Conservation (phyloP, 768 basidiomycete species). For the Mrakia blollopis region DNA sequence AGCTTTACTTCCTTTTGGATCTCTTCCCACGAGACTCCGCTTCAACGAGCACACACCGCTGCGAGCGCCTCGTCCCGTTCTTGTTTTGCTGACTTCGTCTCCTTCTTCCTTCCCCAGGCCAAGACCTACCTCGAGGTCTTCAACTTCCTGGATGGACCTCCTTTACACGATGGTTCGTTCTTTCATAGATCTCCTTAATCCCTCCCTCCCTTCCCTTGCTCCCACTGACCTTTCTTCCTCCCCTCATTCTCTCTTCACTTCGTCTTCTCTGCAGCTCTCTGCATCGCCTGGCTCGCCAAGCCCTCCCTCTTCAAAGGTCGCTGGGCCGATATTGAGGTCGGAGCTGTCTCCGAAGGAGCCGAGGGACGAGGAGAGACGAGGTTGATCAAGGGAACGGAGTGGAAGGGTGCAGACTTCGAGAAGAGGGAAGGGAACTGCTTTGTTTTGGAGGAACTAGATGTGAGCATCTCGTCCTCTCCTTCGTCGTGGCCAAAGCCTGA, state of each 20-base stretch:
- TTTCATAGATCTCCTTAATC: too few species aligned
- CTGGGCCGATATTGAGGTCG: conserved; percentile 25
- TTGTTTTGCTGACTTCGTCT: conserved; percentile 57
- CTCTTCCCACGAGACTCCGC: neutral
- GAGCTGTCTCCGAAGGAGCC: neutral
- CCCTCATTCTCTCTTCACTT: too few species aligned
- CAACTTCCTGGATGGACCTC: conserved; percentile 78
- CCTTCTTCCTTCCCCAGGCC: conserved; percentile 59
- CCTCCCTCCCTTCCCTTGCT: too few species aligned
- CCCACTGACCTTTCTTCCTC: conserved; percentile 42
- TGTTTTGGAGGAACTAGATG: conserved; percentile 23
- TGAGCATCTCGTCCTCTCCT: neutral
- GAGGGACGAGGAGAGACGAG: conserved; percentile 21
- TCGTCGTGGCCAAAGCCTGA: too few species aligned
- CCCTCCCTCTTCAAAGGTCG: conserved; percentile 27
- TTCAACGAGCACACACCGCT: too few species aligned
- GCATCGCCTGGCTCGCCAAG: conserved; percentile 18
- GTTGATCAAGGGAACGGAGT: conserved; percentile 17
- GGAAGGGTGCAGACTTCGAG: conserved; percentile 6
- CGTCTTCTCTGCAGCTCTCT: neutral
- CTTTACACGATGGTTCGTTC: conserved; percentile 60
- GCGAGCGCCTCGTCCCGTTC: conserved; percentile 38
- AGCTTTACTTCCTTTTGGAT: conserved; percentile 56
- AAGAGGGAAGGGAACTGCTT: conserved; percentile 26
- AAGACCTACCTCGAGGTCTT: conserved; percentile 67